Percentiles rank a stretch among this genome's conserved stretches.
Evolutionary conservation across 805 yeast genomes (phyloP).

Genomic region (Peterozyma toletana): DNA sequence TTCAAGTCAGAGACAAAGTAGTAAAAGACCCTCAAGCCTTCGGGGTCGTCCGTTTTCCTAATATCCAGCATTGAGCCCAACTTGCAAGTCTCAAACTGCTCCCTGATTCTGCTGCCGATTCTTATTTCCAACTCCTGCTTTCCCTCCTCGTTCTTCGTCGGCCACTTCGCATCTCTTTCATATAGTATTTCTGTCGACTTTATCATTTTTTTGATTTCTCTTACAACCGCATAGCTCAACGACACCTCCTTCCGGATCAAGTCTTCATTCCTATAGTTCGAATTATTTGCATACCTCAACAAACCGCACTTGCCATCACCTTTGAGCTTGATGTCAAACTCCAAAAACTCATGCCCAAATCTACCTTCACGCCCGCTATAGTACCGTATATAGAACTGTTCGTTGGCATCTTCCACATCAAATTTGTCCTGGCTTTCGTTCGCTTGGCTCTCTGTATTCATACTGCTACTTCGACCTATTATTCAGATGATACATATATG

Average conservation of each 20-base stretch:
- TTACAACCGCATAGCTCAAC: constrained; percentile 25
- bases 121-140: constrained; percentile 33
- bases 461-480: no score
- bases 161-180: constrained; percentile 35
- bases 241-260: constrained; percentile 29
- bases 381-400: no score
- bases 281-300: constrained; percentile 34
- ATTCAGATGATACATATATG: no score
- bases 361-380: no score
- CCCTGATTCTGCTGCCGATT: constrained; percentile 23
- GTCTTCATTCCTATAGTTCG: constrained; percentile 35
- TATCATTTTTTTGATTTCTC: constrained; percentile 26
- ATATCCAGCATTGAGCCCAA: constrained; percentile 32
- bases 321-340: no score
- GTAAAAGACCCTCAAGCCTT: constrained; percentile 8
- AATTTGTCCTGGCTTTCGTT: no score
- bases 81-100: constrained; percentile 26
- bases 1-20: constrained; percentile 35
- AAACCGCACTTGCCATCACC: constrained; percentile 2
- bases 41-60: constrained; percentile 11
- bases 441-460: no score
- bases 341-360: no score
- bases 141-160: constrained; percentile 29
- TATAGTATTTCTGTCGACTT: constrained; percentile 30
- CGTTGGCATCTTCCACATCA: no score